phyloP scores from a whole-genome alignment of 75 land plant species.

The Sequoia sempervirens region DNA sequence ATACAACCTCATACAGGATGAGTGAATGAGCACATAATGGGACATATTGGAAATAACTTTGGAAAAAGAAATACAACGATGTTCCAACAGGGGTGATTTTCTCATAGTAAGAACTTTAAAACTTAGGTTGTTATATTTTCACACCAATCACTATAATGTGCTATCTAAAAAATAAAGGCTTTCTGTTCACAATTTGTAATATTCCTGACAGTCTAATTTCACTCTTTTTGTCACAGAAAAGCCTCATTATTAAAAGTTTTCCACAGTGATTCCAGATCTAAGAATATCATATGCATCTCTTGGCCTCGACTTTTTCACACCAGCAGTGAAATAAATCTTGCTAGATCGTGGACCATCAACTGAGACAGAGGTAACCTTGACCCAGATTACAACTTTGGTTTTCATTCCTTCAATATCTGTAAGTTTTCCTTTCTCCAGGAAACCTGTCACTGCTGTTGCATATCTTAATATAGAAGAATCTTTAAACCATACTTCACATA shows the following conservation, averaged over 20 bases:
- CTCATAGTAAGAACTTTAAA: neutral
- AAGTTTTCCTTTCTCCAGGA: slow-evolving; percentile 78
- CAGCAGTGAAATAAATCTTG: slow-evolving; percentile 63
- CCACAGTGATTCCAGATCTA: slow-evolving; percentile 66
- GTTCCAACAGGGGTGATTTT: neutral
- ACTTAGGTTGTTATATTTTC: neutral
- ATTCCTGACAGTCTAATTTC: neutral
- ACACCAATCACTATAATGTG: neutral
- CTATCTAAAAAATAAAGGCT: neutral
- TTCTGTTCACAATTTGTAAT: neutral
- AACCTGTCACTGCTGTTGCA: slow-evolving; percentile 62
- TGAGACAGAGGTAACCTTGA: slow-evolving; percentile 65
- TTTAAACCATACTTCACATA: slow-evolving; percentile 86
- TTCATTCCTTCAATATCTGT: slow-evolving; percentile 85
- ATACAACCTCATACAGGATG: neutral
- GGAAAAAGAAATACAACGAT: neutral
- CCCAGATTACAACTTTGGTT: slow-evolving; percentile 88
- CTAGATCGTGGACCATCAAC: slow-evolving; percentile 32
- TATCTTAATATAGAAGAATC: slow-evolving; percentile 78
- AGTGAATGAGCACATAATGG: neutral
- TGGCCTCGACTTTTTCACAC: slow-evolving; percentile 73
- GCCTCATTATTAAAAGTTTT: slow-evolving; percentile 46
- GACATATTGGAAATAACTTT: neutral
- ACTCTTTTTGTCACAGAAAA: neutral
- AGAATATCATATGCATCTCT: slow-evolving; percentile 72